Percentiles rank a stretch among this genome's conserved stretches.
These are phyloP conservation scores for Naumovozyma castellii DNA, from an alignment of 805 yeast genomes.

Conservation along the genomic window DNA sequence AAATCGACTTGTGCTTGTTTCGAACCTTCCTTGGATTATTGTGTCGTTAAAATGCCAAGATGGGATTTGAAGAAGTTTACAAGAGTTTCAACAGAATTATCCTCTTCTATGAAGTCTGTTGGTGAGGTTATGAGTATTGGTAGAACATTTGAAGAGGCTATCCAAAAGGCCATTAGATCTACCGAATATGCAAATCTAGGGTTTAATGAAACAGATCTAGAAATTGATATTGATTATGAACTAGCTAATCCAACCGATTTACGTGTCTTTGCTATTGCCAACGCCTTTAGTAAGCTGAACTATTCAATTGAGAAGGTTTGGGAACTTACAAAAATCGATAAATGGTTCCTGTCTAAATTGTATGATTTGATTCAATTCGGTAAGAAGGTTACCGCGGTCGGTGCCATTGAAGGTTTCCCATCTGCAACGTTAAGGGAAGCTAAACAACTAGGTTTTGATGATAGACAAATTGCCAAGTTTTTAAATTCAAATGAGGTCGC, in stretches of 20 bases:
- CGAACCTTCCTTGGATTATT: slow-evolving; percentile 94
- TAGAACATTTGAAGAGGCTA: slow-evolving; percentile 93
- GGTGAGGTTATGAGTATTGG: slow-evolving; percentile 99
- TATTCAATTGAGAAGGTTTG: slow-evolving; percentile 89
- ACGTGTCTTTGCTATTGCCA: slow-evolving; percentile 92
- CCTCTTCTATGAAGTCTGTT: slow-evolving; percentile 95
- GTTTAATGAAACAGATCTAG: slow-evolving; percentile 79
- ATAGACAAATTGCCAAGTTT: slow-evolving; percentile 88
- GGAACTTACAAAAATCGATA: slow-evolving; percentile 84
- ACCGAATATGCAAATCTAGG: slow-evolving; percentile 95
- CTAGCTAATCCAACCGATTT: slow-evolving; percentile 96
- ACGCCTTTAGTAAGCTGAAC: slow-evolving; percentile 71
- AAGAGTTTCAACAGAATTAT: slow-evolving; percentile 76
- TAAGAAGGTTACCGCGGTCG: slow-evolving; percentile 46
- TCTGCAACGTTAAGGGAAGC: slow-evolving; percentile 63
- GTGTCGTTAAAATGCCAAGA: slow-evolving; percentile 95
- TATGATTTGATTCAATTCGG: slow-evolving; percentile 67
- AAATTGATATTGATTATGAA: slow-evolving; percentile 86
- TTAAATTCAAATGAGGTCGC: slow-evolving; percentile 86
- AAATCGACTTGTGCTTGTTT: slow-evolving; percentile 91
- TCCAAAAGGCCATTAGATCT: slow-evolving; percentile 87
- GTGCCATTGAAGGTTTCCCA: slow-evolving; percentile 50
- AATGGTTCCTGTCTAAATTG: slow-evolving; percentile 90
- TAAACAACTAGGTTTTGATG: slow-evolving; percentile 94
- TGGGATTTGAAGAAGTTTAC: slow-evolving; percentile 97